Conservation (phyloP, 257 asterid genomes). For the Solanum etuberosum region DNA sequence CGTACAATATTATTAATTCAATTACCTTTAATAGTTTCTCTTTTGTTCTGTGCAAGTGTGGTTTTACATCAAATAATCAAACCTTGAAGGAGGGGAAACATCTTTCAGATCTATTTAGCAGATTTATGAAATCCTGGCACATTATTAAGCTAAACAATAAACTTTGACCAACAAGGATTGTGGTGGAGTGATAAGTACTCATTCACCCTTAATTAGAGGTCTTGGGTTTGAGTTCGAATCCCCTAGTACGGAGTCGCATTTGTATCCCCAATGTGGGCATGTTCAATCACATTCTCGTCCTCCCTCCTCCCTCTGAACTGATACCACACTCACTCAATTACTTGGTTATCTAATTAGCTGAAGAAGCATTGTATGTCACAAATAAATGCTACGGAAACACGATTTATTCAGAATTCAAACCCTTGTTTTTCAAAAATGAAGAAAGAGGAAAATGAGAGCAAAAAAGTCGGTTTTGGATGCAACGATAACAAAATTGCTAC, state of each 20-base stretch:
- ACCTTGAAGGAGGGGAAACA: background rate
- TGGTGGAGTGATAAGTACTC: no score
- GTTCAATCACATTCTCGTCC: background rate
- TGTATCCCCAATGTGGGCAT: background rate
- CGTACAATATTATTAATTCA: background rate
- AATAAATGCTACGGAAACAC: background rate
- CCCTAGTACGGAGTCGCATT: no score
- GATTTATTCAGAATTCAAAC: background rate
- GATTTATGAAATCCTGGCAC: background rate
- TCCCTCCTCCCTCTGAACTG: background rate
- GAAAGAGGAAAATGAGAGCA: background rate
- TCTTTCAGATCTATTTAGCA: background rate
- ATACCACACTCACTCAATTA: background rate
- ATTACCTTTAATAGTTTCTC: background rate
- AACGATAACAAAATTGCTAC: background rate
- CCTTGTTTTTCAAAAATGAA: background rate
- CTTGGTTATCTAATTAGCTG: background rate
- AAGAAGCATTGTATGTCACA: background rate
- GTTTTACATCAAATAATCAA: background rate
- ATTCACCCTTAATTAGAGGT: no score
- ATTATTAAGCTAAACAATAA: background rate
- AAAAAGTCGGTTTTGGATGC: background rate
- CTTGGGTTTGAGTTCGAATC: no score
- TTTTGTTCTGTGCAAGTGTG: background rate
- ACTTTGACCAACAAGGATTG: background rate